Evolutionary conservation across 179 eudicot species (phyloP), one percentile per base, ranked within the genome.

Genomic region (Corrigiola litoralis): DNA sequence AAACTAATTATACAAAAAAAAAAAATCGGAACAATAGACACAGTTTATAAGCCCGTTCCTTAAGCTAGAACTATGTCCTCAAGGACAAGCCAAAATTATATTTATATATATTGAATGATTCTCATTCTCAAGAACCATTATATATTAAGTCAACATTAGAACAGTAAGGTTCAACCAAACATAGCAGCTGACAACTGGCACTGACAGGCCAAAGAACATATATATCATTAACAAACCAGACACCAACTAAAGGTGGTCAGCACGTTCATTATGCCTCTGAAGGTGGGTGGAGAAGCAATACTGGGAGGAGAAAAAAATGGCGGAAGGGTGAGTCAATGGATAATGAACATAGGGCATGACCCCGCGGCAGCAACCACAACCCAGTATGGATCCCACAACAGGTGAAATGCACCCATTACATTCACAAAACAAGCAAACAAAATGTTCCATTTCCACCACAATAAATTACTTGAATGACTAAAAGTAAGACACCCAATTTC

Each of bases 231-330:
- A 11, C 17, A 61, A 23, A 70, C 21, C 16, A 33, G 64, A 46
- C 44, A 47, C 65, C 61, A 72, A 72, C 59, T 50, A 53, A 52
- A 53, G 61, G 28, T 60, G 72, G 76, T 14, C 58, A 58, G 33
- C 72, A 72, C 48, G 63, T 72, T 53, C 62, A 49, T 21, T 12
- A 48, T 1, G n/a, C 37, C 58, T 36, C 20, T 34, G 24, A 46
- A 34, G 56, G 46, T 50, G 23, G 24, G 12, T 33, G 41, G 67
- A 65, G 24, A 37, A 52, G 49, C 48, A 52, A 65, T 37, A 36
- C 36, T 34, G 20, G 11, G 40, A 24, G 36, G 29, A 3, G 8
- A 36, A 57, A 57, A 56, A 1, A 34, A 48, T 63, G 23, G 33
- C 33, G 11, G 3, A 17, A n/a, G n/a, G 9, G 3, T 8, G 33